phyloP scores from a whole-genome alignment of 441 rosid genomes.

The Arabidopsis hybrid region DNA sequence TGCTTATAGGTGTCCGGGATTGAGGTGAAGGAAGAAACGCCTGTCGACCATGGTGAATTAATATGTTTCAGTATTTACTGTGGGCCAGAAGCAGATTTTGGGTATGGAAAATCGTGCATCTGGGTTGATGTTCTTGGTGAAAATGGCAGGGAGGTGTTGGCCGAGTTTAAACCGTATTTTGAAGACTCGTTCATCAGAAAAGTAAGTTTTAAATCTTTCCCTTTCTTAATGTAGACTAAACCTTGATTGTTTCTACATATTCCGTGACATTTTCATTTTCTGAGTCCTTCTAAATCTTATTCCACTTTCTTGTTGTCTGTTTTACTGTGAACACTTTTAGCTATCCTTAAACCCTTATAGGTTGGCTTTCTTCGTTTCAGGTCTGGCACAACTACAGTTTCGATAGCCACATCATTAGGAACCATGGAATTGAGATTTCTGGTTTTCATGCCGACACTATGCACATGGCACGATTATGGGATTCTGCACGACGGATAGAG shows the following conservation, averaged over 20 bases:
- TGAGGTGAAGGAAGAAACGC: slow-evolving; percentile 90
- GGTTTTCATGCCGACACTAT: slow-evolving; percentile 98
- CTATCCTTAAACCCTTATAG: slow-evolving; percentile 4
- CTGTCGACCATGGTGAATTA: slow-evolving; percentile 88
- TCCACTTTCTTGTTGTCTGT: background rate
- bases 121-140: slow-evolving; percentile 97
- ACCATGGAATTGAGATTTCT: slow-evolving; percentile 73
- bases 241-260: background rate
- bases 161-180: slow-evolving; percentile 79
- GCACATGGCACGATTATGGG: slow-evolving; percentile 98
- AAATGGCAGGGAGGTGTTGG: slow-evolving; percentile 68
- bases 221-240: background rate
- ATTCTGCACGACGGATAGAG: slow-evolving; percentile 73
- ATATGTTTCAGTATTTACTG: slow-evolving; percentile 94
- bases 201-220: slow-evolving; percentile 46
- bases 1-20: slow-evolving; percentile 74
- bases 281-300: background rate
- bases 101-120: slow-evolving; percentile 84
- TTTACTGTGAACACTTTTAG: slow-evolving; percentile 4
- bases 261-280: background rate
- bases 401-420: slow-evolving; percentile 81
- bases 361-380: slow-evolving; percentile 44
- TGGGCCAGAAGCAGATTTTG: slow-evolving; percentile 81
- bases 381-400: slow-evolving; percentile 99
- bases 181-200: slow-evolving; percentile 71